Evolutionary conservation across 768 basidiomycete species (phyloP).

Genomic region (Agrocybe pediades): DNA sequence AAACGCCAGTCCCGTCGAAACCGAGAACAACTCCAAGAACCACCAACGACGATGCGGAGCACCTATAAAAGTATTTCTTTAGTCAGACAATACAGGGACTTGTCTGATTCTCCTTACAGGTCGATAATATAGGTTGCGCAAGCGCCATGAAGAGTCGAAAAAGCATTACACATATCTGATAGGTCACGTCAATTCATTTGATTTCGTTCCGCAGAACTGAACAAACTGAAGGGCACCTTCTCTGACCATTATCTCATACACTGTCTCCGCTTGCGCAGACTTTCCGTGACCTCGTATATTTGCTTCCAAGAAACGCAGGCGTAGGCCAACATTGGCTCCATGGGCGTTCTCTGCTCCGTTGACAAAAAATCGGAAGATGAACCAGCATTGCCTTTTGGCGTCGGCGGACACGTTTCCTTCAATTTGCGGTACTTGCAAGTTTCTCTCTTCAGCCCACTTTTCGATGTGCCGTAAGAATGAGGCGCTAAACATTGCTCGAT

Average conservation of each 20-base stretch:
- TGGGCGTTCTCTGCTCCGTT: constrained; percentile 35
- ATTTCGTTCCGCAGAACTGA: neutral
- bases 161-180: constrained; percentile 60
- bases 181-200: neutral
- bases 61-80: constrained; percentile 28
- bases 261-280: constrained; percentile 28
- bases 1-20: constrained; percentile 46
- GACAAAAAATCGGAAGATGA: constrained; percentile 38
- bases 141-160: constrained; percentile 53
- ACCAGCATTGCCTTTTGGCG: constrained; percentile 34
- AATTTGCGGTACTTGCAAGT: constrained; percentile 31
- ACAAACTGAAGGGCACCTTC: constrained; percentile 26
- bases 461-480: neutral
- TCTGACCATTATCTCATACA: constrained; percentile 41
- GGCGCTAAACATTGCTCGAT: neutral
- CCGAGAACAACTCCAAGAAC: constrained; percentile 39
- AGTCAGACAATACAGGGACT: neutral
- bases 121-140: constrained; percentile 60
- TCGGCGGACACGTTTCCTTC: constrained; percentile 42
- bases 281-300: constrained; percentile 30
- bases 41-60: constrained; percentile 44
- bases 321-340: constrained; percentile 37
- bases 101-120: constrained; percentile 34
- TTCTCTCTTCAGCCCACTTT: constrained; percentile 1
- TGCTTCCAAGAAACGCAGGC: constrained; percentile 36